A percentile compares a stretch with the other conserved stretches of the same genome.
Conservation (phyloP, 176 grass and related monocot species). For the Pharus latifolius region DNA sequence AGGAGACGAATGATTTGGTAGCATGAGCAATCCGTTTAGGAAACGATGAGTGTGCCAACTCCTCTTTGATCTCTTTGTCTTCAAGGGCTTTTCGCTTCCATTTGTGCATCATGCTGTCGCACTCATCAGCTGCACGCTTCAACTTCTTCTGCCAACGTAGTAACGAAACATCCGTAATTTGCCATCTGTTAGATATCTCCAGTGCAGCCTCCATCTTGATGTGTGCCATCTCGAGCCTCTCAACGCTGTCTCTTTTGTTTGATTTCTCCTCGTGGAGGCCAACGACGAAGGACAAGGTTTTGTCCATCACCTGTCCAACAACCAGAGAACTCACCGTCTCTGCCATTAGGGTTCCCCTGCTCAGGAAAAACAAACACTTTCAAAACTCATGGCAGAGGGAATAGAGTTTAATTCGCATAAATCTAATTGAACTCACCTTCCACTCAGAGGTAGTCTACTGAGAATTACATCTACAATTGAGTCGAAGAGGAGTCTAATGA, state of each 20-base stretch:
- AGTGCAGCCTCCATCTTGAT: background rate
- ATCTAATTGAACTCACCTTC: too few relatives aligned
- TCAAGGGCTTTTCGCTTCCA: background rate
- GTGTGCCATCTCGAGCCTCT: constrained; percentile 7
- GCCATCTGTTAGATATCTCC: background rate
- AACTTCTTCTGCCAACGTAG: background rate
- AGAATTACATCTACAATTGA: too few relatives aligned
- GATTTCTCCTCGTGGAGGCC: background rate
- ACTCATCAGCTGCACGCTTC: constrained; percentile 1
- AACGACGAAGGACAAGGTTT: background rate
- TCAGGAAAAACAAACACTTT: too few relatives aligned
- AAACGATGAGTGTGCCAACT: background rate
- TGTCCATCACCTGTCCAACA: background rate
- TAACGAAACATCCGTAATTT: background rate
- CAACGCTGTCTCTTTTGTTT: background rate
- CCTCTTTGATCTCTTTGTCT: background rate
- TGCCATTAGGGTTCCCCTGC: background rate
- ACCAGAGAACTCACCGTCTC: background rate
- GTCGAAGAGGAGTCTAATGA: too few relatives aligned
- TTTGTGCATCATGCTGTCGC: background rate
- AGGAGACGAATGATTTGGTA: background rate
- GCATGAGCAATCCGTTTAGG: background rate
- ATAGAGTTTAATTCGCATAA: too few relatives aligned
- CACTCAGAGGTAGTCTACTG: too few relatives aligned
- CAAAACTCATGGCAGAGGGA: too few relatives aligned